Conservation (phyloP, 169 alveolate species). For the Plasmodium vinckei region DNA sequence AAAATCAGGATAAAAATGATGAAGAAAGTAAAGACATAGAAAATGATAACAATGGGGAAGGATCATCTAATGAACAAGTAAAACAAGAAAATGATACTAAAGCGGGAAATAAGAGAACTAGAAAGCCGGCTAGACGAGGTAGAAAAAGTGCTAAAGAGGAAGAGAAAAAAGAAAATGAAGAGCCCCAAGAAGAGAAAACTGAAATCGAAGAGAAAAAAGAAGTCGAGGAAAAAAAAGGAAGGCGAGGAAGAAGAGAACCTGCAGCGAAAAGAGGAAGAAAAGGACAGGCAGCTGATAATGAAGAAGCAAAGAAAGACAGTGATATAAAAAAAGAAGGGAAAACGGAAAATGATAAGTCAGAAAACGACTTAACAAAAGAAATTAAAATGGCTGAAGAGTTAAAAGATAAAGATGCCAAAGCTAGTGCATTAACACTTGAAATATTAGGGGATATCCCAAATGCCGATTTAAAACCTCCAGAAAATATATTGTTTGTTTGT, state of each 20-base stretch:
- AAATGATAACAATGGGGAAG: slow-evolving; percentile 11
- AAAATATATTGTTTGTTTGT: slow-evolving; percentile 97
- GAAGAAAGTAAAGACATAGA: slow-evolving; percentile 23
- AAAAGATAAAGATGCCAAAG: slow-evolving; percentile 92
- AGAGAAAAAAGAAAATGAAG: slow-evolving; percentile 19
- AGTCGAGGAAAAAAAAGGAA: slow-evolving; percentile 4
- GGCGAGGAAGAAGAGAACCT: slow-evolving; percentile 2
- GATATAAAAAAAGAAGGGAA: background rate
- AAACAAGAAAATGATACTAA: slow-evolving; percentile 12
- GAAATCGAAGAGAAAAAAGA: slow-evolving; percentile 1
- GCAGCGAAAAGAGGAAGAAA: background rate
- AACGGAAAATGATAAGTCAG: slow-evolving; percentile 78
- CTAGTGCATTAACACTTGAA: slow-evolving; percentile 96
- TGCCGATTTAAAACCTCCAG: slow-evolving; percentile 99
- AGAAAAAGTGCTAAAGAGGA: slow-evolving; percentile 12
- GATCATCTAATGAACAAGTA: slow-evolving; percentile 3
- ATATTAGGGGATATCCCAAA: slow-evolving; percentile 98
- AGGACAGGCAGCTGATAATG: background rate
- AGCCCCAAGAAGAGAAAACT: slow-evolving; percentile 6
- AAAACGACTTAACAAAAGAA: slow-evolving; percentile 76
- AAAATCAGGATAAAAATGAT: slow-evolving; percentile 15
- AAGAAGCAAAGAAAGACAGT: background rate
- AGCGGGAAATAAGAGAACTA: slow-evolving; percentile 18
- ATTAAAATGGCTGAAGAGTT: slow-evolving; percentile 89
- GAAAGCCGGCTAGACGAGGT: background rate